A percentile compares a stretch with the other conserved stretches of the same genome.
phyloP scores from a whole-genome alignment of 495 filamentous ascomycete genomes.

The Pyrenula aspistea region DNA sequence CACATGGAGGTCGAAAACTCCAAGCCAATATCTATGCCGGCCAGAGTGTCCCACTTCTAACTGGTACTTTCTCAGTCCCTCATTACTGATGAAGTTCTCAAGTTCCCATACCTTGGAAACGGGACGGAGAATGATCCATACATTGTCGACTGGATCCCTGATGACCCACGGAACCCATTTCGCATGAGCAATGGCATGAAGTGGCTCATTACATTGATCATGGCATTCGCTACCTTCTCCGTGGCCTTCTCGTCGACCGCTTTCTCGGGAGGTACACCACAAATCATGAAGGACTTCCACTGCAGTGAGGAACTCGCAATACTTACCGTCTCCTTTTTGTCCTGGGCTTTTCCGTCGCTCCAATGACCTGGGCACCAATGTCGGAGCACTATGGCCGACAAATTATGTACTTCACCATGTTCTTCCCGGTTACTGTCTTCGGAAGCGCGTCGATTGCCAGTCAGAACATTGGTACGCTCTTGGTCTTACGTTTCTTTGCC shows the following conservation, averaged over 20 bases:
- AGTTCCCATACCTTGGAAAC: constrained; percentile 49
- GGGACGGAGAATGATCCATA: constrained; percentile 68
- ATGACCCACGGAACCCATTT: constrained; percentile 65
- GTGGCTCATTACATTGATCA: constrained; percentile 55
- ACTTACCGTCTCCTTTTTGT: constrained; percentile 66
- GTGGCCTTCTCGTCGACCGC: constrained; percentile 70
- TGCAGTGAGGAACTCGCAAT: constrained; percentile 48
- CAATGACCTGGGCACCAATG: constrained; percentile 53
- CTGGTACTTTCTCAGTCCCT: constrained; percentile 39
- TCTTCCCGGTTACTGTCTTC: constrained; percentile 53
- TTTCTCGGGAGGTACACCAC: constrained; percentile 56
- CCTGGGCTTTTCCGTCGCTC: constrained; percentile 57
- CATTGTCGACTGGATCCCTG: constrained; percentile 58
- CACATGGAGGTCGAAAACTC: too few species aligned
- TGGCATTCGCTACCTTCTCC: constrained; percentile 57
- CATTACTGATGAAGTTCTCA: constrained; percentile 42
- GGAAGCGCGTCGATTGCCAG: constrained; percentile 51
- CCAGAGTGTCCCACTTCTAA: constrained; percentile 30
- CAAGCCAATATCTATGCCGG: too few species aligned
- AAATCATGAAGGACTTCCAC: constrained; percentile 48
- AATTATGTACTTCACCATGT: constrained; percentile 53
- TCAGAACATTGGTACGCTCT: constrained; percentile 49
- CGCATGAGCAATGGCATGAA: constrained; percentile 47
- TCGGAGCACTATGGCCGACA: constrained; percentile 66
- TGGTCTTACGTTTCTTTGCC: constrained; percentile 68